Conservation (phyloP, 2,329 filamentous ascomycete genomes). For the Phyllosticta paracitricarpa region DNA sequence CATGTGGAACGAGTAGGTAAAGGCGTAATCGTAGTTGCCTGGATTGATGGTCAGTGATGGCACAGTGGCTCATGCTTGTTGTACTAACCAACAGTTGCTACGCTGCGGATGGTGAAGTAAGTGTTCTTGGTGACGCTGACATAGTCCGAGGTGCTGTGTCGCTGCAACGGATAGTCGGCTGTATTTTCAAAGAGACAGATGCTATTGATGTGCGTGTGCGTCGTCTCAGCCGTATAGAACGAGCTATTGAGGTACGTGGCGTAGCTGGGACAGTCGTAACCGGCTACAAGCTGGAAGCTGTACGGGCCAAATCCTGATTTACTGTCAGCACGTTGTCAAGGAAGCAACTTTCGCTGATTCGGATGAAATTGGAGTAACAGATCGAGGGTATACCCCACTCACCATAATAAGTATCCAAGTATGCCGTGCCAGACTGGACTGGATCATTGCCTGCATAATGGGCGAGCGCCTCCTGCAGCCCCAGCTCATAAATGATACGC, state of each 20-base stretch:
- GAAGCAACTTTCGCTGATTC: too few species aligned
- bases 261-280: conserved; percentile 44
- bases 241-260: conserved; percentile 41
- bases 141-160: conserved; percentile 20
- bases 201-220: conserved; percentile 37
- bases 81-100: conserved; percentile 36
- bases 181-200: conserved; percentile 36
- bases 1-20: conserved; percentile 20
- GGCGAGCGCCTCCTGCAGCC: conserved; percentile 45
- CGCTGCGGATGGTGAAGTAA: conserved; percentile 34
- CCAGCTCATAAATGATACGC: conserved; percentile 46
- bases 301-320: conserved; percentile 33
- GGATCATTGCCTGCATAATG: conserved; percentile 44
- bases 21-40: conserved; percentile 22
- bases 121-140: conserved; percentile 25
- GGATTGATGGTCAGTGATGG: background rate
- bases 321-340: too few species aligned
- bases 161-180: conserved; percentile 21
- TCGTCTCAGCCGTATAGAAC: conserved; percentile 36
- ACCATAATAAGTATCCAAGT: conserved; percentile 39
- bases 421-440: conserved; percentile 35
- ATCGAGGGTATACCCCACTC: too few species aligned
- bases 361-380: too few species aligned
- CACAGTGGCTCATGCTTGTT: conserved; percentile 19
- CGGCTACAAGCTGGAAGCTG: conserved; percentile 35